These are phyloP conservation scores for Pseudocercospora vitis DNA, from an alignment of 2,329 filamentous ascomycete species.

Conservation along the genomic window DNA sequence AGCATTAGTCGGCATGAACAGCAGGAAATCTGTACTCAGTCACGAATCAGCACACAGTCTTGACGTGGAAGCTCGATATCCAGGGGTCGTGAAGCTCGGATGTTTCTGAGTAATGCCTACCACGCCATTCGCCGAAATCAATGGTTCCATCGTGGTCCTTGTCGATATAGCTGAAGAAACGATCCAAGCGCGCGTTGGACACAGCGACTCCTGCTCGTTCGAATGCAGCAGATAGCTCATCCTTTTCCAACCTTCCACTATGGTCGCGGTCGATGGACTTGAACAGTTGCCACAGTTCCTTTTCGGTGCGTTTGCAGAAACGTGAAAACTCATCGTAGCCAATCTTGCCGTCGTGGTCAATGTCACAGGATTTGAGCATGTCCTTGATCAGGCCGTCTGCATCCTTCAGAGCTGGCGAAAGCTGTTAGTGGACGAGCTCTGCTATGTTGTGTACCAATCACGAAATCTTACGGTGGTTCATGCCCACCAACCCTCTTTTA, in stretches of 20 bases:
- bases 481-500: conserved; percentile 78
- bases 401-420: conserved; percentile 73
- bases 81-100: conserved; percentile 6
- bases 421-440: conserved; percentile 10
- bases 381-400: conserved; percentile 80
- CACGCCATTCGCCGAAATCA: conserved; percentile 89
- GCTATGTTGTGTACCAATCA: background rate
- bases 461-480: conserved; percentile 78
- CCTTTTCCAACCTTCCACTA: conserved; percentile 81
- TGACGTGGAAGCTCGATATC: conserved; percentile 1
- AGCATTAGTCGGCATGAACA: conserved; percentile 74
- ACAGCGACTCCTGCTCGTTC: conserved; percentile 74
- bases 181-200: conserved; percentile 71
- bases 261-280: conserved; percentile 80
- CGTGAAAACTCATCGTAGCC: conserved; percentile 88
- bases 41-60: background rate
- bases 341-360: conserved; percentile 83
- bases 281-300: conserved; percentile 79
- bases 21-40: conserved; percentile 70
- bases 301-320: conserved; percentile 86
- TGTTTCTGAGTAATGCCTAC: conserved; percentile 52
- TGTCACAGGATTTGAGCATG: conserved; percentile 80
- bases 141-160: conserved; percentile 83
- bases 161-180: conserved; percentile 89
- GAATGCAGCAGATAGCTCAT: conserved; percentile 80